Percentiles rank a stretch among this genome's conserved stretches.
phyloP scores from a whole-genome alignment of 257 asterid genomes.

The Anisodus tanguticus region DNA sequence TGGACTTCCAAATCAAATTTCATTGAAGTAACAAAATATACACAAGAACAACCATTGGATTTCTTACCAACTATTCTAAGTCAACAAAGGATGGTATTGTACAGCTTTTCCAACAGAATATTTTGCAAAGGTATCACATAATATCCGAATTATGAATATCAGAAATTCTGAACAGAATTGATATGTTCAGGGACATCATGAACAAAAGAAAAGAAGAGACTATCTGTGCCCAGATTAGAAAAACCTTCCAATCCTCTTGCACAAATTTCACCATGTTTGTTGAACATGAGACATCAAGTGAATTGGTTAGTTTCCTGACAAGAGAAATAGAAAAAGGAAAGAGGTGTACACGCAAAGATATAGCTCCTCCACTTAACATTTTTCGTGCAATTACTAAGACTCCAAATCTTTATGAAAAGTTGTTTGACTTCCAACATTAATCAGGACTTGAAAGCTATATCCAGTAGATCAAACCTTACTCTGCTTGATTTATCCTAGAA shows the following conservation, averaged over 20 bases:
- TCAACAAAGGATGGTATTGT: background rate
- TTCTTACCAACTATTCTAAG: slow-evolving; percentile 17
- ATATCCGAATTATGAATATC: background rate
- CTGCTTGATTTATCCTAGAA: background rate
- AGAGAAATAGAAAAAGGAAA: background rate
- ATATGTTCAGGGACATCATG: slow-evolving; percentile 13
- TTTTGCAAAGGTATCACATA: background rate
- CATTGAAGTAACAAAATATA: background rate
- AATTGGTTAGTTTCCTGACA: background rate
- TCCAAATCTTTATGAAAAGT: background rate
- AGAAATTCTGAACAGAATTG: background rate
- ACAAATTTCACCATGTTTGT: background rate
- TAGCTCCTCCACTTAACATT: background rate
- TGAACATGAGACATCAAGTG: slow-evolving; percentile 3
- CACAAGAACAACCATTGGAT: background rate
- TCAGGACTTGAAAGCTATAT: background rate
- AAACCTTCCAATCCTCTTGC: slow-evolving; percentile 4
- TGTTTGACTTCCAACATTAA: background rate
- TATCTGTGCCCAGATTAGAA: slow-evolving; percentile 11
- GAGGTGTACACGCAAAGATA: slow-evolving; percentile 23
- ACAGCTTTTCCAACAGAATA: background rate
- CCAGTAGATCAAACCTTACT: background rate
- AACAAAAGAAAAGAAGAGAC: background rate
- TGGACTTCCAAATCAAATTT: background rate
- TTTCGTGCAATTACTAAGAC: background rate